Conservation (phyloP, 306 rosid species). For the Ormosia emarginata region DNA sequence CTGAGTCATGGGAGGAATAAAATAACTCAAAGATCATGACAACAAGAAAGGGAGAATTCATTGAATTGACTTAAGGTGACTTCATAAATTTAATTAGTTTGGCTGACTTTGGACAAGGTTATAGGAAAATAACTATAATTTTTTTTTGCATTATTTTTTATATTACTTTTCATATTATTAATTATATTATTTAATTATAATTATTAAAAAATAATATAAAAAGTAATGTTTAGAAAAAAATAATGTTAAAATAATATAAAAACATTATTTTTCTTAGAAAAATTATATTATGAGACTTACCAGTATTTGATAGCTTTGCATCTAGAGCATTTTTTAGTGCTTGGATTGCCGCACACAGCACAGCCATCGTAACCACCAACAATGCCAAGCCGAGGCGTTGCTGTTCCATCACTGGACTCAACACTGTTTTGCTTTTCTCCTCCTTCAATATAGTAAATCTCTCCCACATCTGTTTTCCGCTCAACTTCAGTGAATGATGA, state of each 20-base stretch:
- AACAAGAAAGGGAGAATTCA: neutral
- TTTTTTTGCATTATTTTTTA: no score
- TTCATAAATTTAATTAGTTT: neutral
- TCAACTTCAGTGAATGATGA: neutral
- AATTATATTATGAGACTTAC: neutral
- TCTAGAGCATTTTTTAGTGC: slow-evolving; percentile 29
- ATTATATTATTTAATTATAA: no score
- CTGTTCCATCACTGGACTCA: neutral
- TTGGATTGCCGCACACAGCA: slow-evolving; percentile 31
- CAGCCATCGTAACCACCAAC: neutral
- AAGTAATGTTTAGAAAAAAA: no score
- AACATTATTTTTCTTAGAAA: no score
- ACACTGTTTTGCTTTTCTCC: neutral
- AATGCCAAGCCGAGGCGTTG: neutral
- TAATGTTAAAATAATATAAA: no score
- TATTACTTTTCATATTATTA: no score
- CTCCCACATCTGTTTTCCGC: neutral
- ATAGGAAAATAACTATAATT: no score
- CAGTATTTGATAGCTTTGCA: slow-evolving; percentile 31
- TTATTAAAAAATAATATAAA: no score
- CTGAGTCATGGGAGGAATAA: neutral
- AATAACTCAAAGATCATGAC: neutral
- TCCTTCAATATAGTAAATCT: neutral
- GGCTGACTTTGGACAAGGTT: neutral
- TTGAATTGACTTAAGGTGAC: neutral